Conservation (phyloP, 2,329 filamentous ascomycete genomes). For the Trichoderma sp. region DNA sequence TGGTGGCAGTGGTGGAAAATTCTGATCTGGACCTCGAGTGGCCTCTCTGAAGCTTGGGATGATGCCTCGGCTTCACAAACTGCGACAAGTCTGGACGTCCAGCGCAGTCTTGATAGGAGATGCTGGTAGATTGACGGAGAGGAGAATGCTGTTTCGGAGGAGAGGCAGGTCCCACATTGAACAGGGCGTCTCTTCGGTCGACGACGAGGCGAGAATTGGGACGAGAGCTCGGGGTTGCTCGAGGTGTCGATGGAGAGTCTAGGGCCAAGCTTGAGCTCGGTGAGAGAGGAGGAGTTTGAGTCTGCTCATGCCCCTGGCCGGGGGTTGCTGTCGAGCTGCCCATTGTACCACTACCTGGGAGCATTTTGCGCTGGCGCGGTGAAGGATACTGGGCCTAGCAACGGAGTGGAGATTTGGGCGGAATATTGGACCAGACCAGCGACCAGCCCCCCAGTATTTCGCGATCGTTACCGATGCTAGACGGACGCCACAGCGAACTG, state of each 20-base stretch:
- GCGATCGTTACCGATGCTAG: conserved; percentile 20
- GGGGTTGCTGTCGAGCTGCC: conserved; percentile 23
- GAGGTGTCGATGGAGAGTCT: conserved; percentile 21
- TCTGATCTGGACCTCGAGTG: conserved; percentile 24
- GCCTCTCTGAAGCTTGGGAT: conserved; percentile 15
- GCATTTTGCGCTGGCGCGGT: conserved; percentile 17
- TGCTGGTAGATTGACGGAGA: conserved; percentile 37
- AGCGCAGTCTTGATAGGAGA: conserved; percentile 32
- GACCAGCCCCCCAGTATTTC: conserved; percentile 19
- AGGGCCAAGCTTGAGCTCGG: conserved; percentile 24
- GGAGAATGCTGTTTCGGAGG: conserved; percentile 36
- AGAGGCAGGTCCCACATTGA: conserved; percentile 35
- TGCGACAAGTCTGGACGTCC: conserved; percentile 9
- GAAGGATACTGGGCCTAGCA: background rate
- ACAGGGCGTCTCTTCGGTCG: conserved; percentile 31
- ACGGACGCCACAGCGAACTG: conserved; percentile 10
- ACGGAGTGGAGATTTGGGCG: conserved; percentile 16
- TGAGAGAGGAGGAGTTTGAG: conserved; percentile 21
- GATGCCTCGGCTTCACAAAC: conserved; percentile 22
- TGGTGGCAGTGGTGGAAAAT: background rate
- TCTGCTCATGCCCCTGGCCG: conserved; percentile 25
- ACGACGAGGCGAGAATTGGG: conserved; percentile 27
- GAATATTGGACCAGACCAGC: conserved; percentile 25
- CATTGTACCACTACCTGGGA: conserved; percentile 18
- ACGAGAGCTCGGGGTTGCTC: conserved; percentile 27